Base-by-base conservation (phyloP, 1,284 basidiomycete genomes). In the Marasmius sp. region DNA sequence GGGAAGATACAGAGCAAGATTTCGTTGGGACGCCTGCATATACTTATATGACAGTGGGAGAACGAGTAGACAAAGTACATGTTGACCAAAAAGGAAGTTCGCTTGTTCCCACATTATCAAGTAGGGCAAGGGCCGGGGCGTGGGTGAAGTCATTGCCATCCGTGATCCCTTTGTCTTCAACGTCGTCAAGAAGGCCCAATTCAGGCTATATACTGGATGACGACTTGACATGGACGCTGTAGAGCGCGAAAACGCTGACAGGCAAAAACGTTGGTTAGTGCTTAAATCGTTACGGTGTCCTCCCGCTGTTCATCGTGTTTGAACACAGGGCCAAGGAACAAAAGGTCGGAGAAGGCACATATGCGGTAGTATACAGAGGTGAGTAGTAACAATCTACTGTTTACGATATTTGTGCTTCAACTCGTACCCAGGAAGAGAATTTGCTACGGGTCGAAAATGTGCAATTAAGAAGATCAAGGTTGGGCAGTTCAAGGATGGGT, bases 381-480 rank as follows among this genome's bases (percentile, higher is more conserved):
- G 63, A 65, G 79, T 70, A 37, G 3, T 56, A 57, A 55, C 38
- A 10, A 36, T 55, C 41, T 55, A 22, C 16, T 6, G 9, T 33
- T 5, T 37, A 37, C 51, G 27, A 22, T 51, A 20, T 60, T 14
- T 14, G 39, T 12, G 22, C 33, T 56, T 4, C 37, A 41, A 36
- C 55, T 48, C 14, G 11, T 50, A 45, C 58, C 47, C 59, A 91
- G 91, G 89, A 33, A 80, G 85, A 63, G 89, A 95, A 68, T 79
- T 85, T 18, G 78, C 85, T 0, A 92, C 90, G 0, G 85, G 84
- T 12, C 77, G 87, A 14, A 91, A 92, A 75, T 87, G 98, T 6
- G 97, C 97, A 58, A 98, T 99, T 72, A 99, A 99, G 81, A 99
- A 99, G 77, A 96, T 97, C 72, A 97, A 97, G 73, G 92, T 95